Base-by-base conservation (phyloP, 768 basidiomycete species). In the Boletus rex-veris region DNA sequence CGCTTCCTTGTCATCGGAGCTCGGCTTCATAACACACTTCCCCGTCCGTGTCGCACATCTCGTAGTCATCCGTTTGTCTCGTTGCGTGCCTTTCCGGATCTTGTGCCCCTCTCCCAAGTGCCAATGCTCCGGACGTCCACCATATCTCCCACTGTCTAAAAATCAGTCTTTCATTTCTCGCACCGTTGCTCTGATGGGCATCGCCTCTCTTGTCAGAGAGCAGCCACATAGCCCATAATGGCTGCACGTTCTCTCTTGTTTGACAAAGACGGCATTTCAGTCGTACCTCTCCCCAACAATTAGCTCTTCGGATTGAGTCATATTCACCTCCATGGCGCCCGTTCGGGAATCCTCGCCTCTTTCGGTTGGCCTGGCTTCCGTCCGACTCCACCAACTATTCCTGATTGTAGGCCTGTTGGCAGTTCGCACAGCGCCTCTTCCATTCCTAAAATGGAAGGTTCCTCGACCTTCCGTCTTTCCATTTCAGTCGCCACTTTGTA, bases 391-490 rank as follows among this genome's bases (percentile, higher is more conserved):
- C 36, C 7, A 31, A 21, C 31, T 33, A 15, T 19, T 12, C 18
- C 45, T 51, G 11, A 12, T 45, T 44, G 44, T 18, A 28, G 35
- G 11, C 45, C 26, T 14, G n/a, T 43, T 43, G 39, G 24, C 26
- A 10, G 36, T 7, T 44, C 49, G 21, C n/a, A 48, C 45, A 33
- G 49, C 38, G 4, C 45, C 28, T n/a, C 52, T 18, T 48, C 58
- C 53, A 33, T 52, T 52, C 57, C 41, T 16, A 58, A 55, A 54
- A 64, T 48, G 47, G 43, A 61, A 46, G 7, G 18, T 50, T 42
- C 52, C 42, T 52, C 62, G 52, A 47, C n/a, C 49, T 58, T 55
- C 41, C 50, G 48, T 50, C 28, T 46, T 64, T 52, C 62, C 54
- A 54, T 63, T 57, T 49, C 39, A 41, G 46, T 10, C 8, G 18